phyloP scores from a whole-genome alignment of 179 eudicot species.

The Silene noctiflora region DNA sequence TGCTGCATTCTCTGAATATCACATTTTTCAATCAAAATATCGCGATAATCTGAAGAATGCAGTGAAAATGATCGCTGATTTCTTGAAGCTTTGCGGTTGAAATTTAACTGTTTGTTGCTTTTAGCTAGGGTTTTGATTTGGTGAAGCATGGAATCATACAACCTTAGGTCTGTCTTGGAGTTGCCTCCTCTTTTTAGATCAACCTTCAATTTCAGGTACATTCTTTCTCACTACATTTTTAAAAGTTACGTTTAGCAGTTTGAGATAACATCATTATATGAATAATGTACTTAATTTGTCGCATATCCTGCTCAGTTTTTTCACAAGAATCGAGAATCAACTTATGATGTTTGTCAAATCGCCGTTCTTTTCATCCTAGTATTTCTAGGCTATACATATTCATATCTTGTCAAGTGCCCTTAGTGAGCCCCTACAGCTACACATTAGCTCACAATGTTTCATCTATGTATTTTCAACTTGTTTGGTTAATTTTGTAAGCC shows the following conservation, averaged over 20 bases:
- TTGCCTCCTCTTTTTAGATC: slow-evolving; percentile 73
- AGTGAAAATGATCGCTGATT: neutral
- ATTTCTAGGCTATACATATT: neutral
- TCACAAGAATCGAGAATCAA: no score
- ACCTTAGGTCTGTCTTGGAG: slow-evolving; percentile 70
- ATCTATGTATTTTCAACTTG: neutral
- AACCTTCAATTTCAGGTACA: slow-evolving; percentile 77
- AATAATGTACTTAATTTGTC: no score
- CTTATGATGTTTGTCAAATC: neutral
- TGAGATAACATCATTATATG: neutral
- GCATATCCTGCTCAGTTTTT: no score
- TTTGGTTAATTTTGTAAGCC: neutral
- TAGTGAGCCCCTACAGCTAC: neutral
- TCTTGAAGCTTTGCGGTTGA: neutral
- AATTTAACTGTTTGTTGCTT: slow-evolving; percentile 10
- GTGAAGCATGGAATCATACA: slow-evolving; percentile 54
- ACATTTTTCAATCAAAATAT: slow-evolving; percentile 4
- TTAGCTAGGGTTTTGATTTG: slow-evolving; percentile 17
- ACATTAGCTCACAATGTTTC: neutral
- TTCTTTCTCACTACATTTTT: neutral
- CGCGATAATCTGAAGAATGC: neutral
- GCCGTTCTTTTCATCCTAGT: neutral
- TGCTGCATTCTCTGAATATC: neutral
- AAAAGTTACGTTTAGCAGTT: neutral
- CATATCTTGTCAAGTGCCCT: neutral